Evolutionary conservation across 768 basidiomycete genomes (phyloP), one percentile per base, ranked within the genome.

Genomic region (Tremella mesenterica): DNA sequence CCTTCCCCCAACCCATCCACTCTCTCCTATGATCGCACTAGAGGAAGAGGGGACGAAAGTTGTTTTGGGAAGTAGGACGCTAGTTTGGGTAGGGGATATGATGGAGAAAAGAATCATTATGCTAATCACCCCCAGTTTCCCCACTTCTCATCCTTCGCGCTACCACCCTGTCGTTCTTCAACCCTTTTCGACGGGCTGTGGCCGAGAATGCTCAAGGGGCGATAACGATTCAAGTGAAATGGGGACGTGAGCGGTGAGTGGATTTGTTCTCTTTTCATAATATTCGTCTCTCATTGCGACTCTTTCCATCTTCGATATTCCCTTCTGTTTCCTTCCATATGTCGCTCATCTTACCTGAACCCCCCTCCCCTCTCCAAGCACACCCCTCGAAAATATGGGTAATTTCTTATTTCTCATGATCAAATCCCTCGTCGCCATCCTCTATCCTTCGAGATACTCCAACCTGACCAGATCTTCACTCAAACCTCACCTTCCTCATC

Each of bases 191-290:
- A 30, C 44, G 68, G 45, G 68, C 68, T 48, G 47, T 50, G 53
- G 56, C 43, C 33, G 65, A 70, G 61, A 58, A 53, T 28, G 65
- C 54, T 18, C 34, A 50, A 43, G 68, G 68, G 44, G 48, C 58
- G 41, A 70, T 70, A 25, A 45, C 30, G 14, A 44, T 70, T 1
- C 52, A 58, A 36, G 68, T 70, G 34, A 66, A 66, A 55, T 70
- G 68, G 68, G 65, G 65, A 10, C 41, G 61, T 38, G 68, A 70
- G 36, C 52, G 61, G 68, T 70, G 57, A 54, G 63, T 61, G 13
- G n/a, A n/a, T n/a, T n/a, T n/a, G n/a, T n/a, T n/a, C n/a, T n/a
- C n/a, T n/a, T n/a, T n/a, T n/a, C 3, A 3, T 25, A 2, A n/a
- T 25, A n/a, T 2, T 47, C 45, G 18, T 47, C 18, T 47, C 4